Base-by-base conservation (phyloP, 2,329 filamentous ascomycete species). In the Ceratocystis cacaofunesta region DNA sequence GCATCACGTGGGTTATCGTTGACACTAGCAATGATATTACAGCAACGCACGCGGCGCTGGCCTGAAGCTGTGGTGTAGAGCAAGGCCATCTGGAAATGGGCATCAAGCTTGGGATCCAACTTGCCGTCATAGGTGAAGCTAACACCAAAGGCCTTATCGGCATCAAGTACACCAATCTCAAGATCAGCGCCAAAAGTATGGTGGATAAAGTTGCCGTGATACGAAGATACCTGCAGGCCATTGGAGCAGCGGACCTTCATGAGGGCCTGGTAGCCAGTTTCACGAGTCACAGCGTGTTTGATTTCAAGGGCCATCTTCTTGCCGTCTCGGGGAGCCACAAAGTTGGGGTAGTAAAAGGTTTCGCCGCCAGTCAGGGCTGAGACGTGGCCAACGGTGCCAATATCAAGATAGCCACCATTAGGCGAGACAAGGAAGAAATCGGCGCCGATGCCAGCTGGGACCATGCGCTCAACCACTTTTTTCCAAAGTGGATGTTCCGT, bases 191-290 rank as follows among this genome's bases (percentile, higher is more conserved):
- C 92, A 72, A 96, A 95, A 0, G 89, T 94, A 76, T 96, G 91
- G 72, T 99, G 94, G 62, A 95, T 83, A 73, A 97, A 99, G 76
- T 95, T 96, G 70, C 94, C 94, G 72, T 96, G 90, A 72, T 99
- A 99, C n/a, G 85, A 84, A 17, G 90, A 85, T 17, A 99, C 88
- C 73, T 99, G 94, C 63, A 99, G 80, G 19, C 94, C 94, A 71
- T 96, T 99, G 19, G 92, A 96, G 77, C 94, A 99, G 68, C 94
- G 88, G 66, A 99, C 92, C 79, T 99, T 99, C 90, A 99, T 95
- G 70, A 99, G 79, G 22, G 91, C 91, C 75, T 96, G 92, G 78
- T 90, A 97, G 25, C 94, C 94, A 60, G 92, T 96, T 74, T 96
- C 92, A 68, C 94, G 83, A 2, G 86, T 91, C 36, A 96, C 85